Evolutionary conservation across 441 rosid genomes (phyloP).

Genomic region (Populus trichocarpa): DNA sequence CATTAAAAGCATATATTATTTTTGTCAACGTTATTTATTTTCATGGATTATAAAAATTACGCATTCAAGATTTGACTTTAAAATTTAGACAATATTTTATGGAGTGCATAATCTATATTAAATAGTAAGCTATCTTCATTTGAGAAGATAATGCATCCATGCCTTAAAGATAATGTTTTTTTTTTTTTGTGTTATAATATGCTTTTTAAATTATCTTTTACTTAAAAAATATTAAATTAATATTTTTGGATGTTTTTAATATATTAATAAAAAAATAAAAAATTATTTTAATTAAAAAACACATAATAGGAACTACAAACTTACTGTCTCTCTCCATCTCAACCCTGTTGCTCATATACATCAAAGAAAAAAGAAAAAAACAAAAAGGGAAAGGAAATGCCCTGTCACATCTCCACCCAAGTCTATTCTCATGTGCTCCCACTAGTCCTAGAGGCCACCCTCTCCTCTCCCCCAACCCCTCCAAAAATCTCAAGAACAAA

Average conservation of each 20-base stretch:
- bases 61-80: neutral
- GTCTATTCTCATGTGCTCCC: slow-evolving; percentile 45
- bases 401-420: slow-evolving; percentile 52
- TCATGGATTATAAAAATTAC: neutral
- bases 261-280: no score
- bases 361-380: neutral
- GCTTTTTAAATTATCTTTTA: no score
- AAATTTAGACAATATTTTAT: neutral
- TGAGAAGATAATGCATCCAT: no score
- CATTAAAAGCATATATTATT: neutral
- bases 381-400: slow-evolving; percentile 24
- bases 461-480: neutral
- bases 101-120: neutral
- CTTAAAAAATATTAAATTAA: no score
- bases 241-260: no score
- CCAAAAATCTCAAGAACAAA: slow-evolving; percentile 9
- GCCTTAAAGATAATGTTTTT: no score
- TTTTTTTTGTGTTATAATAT: no score
- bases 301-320: neutral
- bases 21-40: neutral
- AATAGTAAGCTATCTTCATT: no score
- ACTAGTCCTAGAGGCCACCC: slow-evolving; percentile 17
- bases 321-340: neutral
- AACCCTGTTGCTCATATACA: neutral
- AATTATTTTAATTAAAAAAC: no score